A percentile compares a stretch with the other conserved stretches of the same genome.
phyloP scores from a whole-genome alignment of 208 protist genomes.

The Trypanosoma lewisi region DNA sequence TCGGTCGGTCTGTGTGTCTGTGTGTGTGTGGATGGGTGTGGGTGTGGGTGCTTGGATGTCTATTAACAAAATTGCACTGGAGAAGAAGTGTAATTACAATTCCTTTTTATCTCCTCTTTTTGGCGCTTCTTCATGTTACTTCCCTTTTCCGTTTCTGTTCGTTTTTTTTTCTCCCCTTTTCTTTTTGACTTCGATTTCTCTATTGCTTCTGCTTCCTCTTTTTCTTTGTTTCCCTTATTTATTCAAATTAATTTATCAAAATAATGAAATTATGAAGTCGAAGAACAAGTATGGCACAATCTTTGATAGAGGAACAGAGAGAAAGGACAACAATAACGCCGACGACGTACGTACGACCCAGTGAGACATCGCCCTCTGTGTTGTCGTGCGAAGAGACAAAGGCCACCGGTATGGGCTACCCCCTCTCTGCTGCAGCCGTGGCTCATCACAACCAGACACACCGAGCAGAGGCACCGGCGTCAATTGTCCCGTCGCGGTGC shows the following conservation, averaged over 20 bases:
- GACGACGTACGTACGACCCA: not conserved
- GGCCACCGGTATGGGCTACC: not conserved
- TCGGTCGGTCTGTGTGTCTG: not conserved
- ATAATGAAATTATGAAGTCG: not conserved
- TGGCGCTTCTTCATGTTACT: not conserved
- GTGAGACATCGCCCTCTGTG: not conserved
- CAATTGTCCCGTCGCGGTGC: constrained; percentile 6
- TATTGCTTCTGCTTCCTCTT: constrained; percentile 5
- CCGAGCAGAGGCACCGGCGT: constrained; percentile 5
- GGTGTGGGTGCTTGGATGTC: not conserved
- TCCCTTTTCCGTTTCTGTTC: constrained; percentile 3
- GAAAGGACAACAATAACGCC: not conserved
- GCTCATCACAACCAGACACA: not conserved
- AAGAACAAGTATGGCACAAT: constrained; percentile 19
- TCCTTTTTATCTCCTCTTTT: not conserved
- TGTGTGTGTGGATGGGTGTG: not conserved
- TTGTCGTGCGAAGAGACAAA: not conserved
- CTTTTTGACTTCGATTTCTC: not conserved
- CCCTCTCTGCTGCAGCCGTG: not conserved
- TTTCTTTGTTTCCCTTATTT: not conserved
- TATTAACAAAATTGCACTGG: no score
- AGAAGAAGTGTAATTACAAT: not conserved
- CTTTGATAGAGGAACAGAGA: constrained; percentile 15
- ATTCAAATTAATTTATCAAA: not conserved
- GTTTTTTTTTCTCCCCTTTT: constrained; percentile 6